Conservation (phyloP, 164 flowering plant genomes). For the Hamamelis virginiana region DNA sequence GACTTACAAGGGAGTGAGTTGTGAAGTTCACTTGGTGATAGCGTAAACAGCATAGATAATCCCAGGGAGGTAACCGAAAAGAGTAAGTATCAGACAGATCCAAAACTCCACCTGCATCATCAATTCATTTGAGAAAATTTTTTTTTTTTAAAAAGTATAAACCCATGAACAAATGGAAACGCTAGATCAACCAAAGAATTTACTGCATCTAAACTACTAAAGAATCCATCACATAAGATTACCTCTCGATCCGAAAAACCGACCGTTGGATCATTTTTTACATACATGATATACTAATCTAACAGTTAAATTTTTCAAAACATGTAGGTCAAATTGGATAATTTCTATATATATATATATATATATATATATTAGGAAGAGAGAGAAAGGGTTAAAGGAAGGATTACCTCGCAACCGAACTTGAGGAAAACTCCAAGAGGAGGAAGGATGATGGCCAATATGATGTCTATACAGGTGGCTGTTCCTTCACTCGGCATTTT, state of each 20-base stretch:
- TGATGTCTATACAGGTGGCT: conserved; percentile 30
- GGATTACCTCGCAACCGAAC: conserved; percentile 49
- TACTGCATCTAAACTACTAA: not conserved
- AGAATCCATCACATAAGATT: conserved; percentile 2
- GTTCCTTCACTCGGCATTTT: conserved; percentile 5
- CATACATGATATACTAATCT: no score
- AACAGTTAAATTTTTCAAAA: no score
- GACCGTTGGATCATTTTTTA: no score
- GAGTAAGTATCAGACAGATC: conserved; percentile 51
- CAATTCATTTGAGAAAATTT: no score
- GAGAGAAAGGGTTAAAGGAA: not conserved
- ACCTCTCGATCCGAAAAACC: no score
- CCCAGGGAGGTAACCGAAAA: conserved; percentile 54
- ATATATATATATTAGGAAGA: not conserved
- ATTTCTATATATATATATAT: not conserved
- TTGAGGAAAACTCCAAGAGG: conserved; percentile 67
- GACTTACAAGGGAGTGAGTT: not conserved
- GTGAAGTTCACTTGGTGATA: conserved; percentile 39
- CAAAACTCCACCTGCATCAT: conserved; percentile 63
- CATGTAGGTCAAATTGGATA: no score
- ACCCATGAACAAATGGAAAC: conserved; percentile 55
- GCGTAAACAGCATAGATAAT: conserved; percentile 55
- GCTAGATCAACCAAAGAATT: conserved; percentile 48
- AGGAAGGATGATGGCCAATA: conserved; percentile 37
- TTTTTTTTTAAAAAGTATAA: conserved; percentile 42